These are phyloP conservation scores for Xylaria sp. DNA, from an alignment of 2,329 filamentous ascomycete species.

Conservation along the genomic window DNA sequence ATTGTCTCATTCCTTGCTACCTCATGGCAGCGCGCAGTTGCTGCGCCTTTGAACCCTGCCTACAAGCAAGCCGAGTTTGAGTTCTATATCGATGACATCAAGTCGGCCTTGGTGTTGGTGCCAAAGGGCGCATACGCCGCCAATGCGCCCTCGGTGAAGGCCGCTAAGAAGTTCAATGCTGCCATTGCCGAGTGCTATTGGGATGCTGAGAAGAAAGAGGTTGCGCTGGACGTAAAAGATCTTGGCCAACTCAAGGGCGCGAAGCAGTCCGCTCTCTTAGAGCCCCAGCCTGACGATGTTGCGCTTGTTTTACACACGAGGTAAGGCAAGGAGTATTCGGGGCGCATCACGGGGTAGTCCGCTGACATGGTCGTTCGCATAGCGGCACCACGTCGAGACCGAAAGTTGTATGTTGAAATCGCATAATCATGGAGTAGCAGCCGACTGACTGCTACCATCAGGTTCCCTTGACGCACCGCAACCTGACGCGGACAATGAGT, in stretches of 20 bases:
- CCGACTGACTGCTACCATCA: slow-evolving; percentile 29
- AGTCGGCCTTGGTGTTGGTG: slow-evolving; percentile 71
- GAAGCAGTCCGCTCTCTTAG: slow-evolving; percentile 36
- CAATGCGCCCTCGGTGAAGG: slow-evolving; percentile 66
- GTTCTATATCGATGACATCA: slow-evolving; percentile 85
- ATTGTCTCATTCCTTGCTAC: slow-evolving; percentile 81
- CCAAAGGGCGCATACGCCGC: slow-evolving; percentile 63
- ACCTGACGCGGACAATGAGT: slow-evolving; percentile 77
- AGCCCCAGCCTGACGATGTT: slow-evolving; percentile 67
- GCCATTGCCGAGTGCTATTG: slow-evolving; percentile 86
- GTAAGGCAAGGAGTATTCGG: slow-evolving; percentile 24
- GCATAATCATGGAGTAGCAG: slow-evolving; percentile 1
- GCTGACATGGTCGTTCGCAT: slow-evolving; percentile 23
- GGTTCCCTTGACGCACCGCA: slow-evolving; percentile 74
- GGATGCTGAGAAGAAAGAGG: slow-evolving; percentile 57
- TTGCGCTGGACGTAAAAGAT: slow-evolving; percentile 74
- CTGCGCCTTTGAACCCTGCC: slow-evolving; percentile 78
- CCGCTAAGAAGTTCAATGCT: slow-evolving; percentile 71
- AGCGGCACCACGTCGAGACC: slow-evolving; percentile 77
- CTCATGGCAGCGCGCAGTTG: slow-evolving; percentile 77
- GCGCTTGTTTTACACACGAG: slow-evolving; percentile 77
- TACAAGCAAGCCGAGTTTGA: slow-evolving; percentile 90
- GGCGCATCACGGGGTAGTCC: slow-evolving; percentile 1
- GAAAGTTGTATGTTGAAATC: slow-evolving; percentile 59
- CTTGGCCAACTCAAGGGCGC: slow-evolving; percentile 56